Evolutionary conservation across 495 filamentous ascomycete species (phyloP), one percentile per base, ranked within the genome.

Genomic region (Rostrohypoxylon terebratum): DNA sequence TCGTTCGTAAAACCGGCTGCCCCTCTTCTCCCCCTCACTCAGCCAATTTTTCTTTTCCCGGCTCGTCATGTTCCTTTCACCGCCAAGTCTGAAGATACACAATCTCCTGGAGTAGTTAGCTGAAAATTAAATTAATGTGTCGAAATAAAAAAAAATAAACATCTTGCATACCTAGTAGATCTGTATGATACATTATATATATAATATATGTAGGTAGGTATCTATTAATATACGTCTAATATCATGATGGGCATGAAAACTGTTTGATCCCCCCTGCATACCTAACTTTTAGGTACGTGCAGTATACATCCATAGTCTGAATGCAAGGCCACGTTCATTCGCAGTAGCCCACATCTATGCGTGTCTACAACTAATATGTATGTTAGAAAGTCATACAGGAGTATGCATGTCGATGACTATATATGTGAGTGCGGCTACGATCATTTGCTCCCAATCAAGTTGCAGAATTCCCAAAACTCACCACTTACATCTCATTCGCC

Each of bases 321-420:
- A 45, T 20, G 42, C 42, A 45, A 18, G 42, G 16, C 42, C 42
- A 45, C 42, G 42, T 45, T 45, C n/a, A 45, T 45, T 45, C 42
- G 42, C 42, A 45, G 13, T 20, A 45, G 42, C 16, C 42, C 16
- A 45, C 42, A 45, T 45, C 16, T 20, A 42, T n/a, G 38, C 14
- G 11, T 42, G 14, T n/a, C 14, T 42, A n/a, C n/a, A n/a, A n/a
- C n/a, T n/a, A 14, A n/a, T 8, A 42, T 42, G 42, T 45, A 9
- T 45, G 16, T 45, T 45, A 45, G 8, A 16, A 14, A 4, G 11
- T 44, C 14, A 44, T 38, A 42, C 38, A 42, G 11, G 14, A n/a
- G 13, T 10, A 38, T 38, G 11, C 34, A 38, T 13, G 11, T 13
- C 11, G 11, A 13, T 38, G 11, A 9, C 34, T 38, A 38, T 38